Evolutionary conservation across 2,329 filamentous ascomycete species (phyloP).

Genomic region (Neofusicoccum ribis): DNA sequence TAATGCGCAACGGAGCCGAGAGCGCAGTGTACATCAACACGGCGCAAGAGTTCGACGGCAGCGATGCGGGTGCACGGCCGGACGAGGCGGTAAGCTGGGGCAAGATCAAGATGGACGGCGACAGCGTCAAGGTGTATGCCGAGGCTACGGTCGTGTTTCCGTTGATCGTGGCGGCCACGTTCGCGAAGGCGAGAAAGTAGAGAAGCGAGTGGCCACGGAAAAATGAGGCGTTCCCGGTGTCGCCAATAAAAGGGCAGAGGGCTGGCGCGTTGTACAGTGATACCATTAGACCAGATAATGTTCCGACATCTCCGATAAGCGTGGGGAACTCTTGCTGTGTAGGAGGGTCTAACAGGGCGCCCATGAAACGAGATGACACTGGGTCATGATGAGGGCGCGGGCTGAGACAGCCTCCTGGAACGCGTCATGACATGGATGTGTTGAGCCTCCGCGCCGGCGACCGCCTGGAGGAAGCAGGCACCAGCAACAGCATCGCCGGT

Average conservation of each 20-base stretch:
- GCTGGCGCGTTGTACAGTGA: constrained; percentile 6
- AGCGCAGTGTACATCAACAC: constrained; percentile 98
- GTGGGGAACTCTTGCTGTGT: not conserved
- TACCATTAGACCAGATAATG: constrained; percentile 8
- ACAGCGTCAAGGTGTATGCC: constrained; percentile 80
- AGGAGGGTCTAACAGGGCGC: not conserved
- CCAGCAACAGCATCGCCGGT: not conserved
- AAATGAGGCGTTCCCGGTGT: not conserved
- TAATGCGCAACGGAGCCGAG: constrained; percentile 97
- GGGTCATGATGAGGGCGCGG: not conserved
- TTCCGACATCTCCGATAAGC: constrained; percentile 8
- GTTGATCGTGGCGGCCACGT: constrained; percentile 66
- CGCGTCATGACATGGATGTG: constrained; percentile 3
- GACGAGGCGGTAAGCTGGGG: constrained; percentile 99
- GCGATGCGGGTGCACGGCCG: constrained; percentile 89
- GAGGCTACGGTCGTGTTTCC: constrained; percentile 69
- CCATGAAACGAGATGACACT: constrained; percentile 12
- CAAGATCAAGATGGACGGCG: constrained; percentile 88
- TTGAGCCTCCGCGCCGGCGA: constrained; percentile 5
- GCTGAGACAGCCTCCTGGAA: constrained; percentile 8
- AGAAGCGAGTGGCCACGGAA: not conserved
- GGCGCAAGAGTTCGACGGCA: constrained; percentile 94
- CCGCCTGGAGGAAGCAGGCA: constrained; percentile 7
- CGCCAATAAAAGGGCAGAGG: not conserved
- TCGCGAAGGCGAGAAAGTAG: constrained; percentile 46